These are phyloP conservation scores for Ceratobasidium sp. DNA, from an alignment of 1,284 basidiomycete genomes.

Conservation along the genomic window DNA sequence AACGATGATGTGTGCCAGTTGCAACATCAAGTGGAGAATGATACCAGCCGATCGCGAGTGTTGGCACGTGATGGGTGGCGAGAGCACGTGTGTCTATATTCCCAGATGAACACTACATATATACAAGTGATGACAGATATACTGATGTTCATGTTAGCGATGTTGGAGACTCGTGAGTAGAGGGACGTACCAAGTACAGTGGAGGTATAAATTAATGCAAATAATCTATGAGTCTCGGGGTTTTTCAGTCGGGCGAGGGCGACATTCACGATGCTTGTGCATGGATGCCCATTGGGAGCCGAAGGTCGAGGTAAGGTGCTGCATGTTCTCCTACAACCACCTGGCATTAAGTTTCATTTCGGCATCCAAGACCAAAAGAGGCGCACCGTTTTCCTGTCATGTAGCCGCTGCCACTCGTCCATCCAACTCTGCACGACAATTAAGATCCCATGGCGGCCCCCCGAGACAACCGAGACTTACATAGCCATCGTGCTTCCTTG, in stretches of 20 bases:
- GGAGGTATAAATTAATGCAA: slow-evolving; percentile 1
- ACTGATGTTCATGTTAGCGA: not conserved
- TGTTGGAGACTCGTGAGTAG: not conserved
- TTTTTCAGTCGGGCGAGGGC: not conserved
- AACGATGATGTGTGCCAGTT: not conserved
- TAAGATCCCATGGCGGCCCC: not conserved
- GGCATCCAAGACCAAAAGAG: not conserved
- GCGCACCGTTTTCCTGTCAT: slow-evolving; percentile 18
- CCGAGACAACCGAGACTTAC: slow-evolving; percentile 8
- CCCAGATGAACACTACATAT: not conserved
- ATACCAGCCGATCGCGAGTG: not conserved
- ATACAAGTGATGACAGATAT: not conserved
- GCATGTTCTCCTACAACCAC: not conserved
- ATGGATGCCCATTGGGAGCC: slow-evolving; percentile 25
- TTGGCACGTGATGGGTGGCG: slow-evolving; percentile 17
- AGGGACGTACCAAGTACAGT: slow-evolving; percentile 14
- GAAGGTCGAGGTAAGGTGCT: not conserved
- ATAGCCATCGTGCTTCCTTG: not conserved
- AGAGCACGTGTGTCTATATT: slow-evolving; percentile 5
- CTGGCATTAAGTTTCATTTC: not conserved
- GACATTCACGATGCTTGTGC: slow-evolving; percentile 11
- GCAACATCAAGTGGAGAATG: not conserved
- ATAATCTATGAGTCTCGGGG: slow-evolving; percentile 6
- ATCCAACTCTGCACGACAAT: not conserved
- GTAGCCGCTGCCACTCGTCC: not conserved